Evolutionary conservation across 495 filamentous ascomycete species (phyloP), one percentile per base, ranked within the genome.

Genomic region (Halenospora varia): DNA sequence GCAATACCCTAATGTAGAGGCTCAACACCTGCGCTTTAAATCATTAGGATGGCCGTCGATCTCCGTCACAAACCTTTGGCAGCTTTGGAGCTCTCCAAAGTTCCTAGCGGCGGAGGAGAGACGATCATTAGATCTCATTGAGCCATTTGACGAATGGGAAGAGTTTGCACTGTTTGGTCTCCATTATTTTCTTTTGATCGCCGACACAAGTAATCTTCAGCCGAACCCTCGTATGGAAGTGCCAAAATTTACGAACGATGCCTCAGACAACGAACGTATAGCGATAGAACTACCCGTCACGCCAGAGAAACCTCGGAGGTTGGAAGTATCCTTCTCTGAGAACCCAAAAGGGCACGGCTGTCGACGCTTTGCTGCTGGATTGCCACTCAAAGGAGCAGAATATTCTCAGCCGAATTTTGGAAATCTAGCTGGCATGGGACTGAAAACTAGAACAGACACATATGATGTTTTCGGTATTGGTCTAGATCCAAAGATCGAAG

Each of bases 131-230:
- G 87, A 96, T 56, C 64, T 66, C 0, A 68, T 88, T 25, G 92
- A 96, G 67, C 84, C 86, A 18, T 96, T 97, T 68, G 92, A 97
- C 70, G 92, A 97, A 72, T 96, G 90, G 90, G 92, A 97, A 70
- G 92, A 97, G 60, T 90, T 96, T 67, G 88, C 88, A 11, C 73
- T 96, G 3, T 97, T 94, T 68, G 85, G 78, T 4, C 82, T 83
- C 49, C 92, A 96, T 72, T 96, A 96, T 71, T 93, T 92, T 61
- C 71, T 97, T 25, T 75, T 96, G 8, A 72, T 86, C 39, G 91
- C 90, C 6, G 23, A 59, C 25, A 64, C 42, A 13, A 22, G 10
- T 23, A 35, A 46, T 35, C 29, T 51, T 44, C 11, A 3, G 3
- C n/a, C 13, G 46, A 9, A 46, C 2, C 4, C 15, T 15, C 19